These are phyloP conservation scores for Physocladia obscura DNA, from an alignment of 192 early-diverging fungal species.

Conservation along the genomic window DNA sequence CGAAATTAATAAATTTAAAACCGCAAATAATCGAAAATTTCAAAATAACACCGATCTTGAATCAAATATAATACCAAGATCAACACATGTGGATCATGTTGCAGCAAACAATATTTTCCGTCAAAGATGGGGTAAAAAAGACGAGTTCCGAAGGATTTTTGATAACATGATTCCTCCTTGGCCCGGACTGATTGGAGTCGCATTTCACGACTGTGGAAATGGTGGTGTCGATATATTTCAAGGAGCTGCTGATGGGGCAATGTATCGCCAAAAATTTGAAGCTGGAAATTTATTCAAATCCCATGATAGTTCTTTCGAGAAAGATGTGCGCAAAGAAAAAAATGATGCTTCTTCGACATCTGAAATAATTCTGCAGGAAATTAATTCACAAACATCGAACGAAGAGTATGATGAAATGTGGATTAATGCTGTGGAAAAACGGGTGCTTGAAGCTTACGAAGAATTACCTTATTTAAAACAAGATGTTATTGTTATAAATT, in stretches of 20 bases:
- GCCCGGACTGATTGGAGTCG: constrained; percentile 8
- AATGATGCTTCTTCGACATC: no score
- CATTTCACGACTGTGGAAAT: background rate
- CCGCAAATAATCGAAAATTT: no score
- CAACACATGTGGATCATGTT: no score
- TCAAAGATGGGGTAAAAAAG: no score
- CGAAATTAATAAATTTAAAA: no score
- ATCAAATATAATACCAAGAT: no score
- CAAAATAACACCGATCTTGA: no score
- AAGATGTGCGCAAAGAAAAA: background rate
- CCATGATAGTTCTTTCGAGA: no score
- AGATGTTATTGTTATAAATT: background rate
- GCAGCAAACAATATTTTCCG: no score
- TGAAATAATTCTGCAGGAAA: no score
- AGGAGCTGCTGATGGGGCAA: background rate
- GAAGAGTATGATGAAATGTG: background rate
- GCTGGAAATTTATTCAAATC: no score
- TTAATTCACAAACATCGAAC: background rate
- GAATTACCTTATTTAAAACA: background rate
- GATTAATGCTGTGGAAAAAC: background rate
- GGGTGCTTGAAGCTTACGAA: background rate
- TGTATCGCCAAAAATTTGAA: background rate
- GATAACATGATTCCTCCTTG: constrained; percentile 1
- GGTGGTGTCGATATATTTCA: constrained; percentile 8
- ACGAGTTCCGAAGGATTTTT: background rate